phyloP scores from a whole-genome alignment of 495 filamentous ascomycete genomes.

The Aspergillus avenaceus region DNA sequence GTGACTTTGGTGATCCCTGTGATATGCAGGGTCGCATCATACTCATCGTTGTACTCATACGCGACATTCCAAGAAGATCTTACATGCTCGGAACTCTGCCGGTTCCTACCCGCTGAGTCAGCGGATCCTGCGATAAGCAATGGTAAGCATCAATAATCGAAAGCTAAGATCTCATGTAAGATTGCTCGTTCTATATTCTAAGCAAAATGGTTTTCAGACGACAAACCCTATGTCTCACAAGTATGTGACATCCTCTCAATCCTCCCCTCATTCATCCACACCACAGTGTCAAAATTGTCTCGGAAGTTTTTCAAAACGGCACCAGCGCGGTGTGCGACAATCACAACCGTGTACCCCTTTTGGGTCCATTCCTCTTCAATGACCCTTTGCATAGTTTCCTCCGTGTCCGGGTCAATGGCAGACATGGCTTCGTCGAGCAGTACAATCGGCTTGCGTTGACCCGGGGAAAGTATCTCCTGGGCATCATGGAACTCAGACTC shows the following conservation, averaged over 20 bases:
- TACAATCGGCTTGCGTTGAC: background rate
- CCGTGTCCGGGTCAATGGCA: background rate
- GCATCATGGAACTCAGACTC: background rate
- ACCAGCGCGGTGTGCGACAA: background rate
- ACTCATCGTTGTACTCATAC: background rate
- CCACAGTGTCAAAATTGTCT: background rate
- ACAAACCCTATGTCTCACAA: background rate
- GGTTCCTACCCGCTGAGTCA: background rate
- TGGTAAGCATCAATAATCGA: too few relatives aligned
- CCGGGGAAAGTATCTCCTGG: background rate
- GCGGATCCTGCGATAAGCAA: too few relatives aligned
- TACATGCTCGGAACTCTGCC: background rate
- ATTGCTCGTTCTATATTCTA: too few relatives aligned
- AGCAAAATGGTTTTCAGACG: too few relatives aligned
- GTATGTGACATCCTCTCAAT: background rate
- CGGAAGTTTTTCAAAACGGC: background rate
- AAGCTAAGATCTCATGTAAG: too few relatives aligned
- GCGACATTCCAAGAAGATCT: background rate
- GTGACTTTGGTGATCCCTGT: background rate
- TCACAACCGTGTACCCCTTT: background rate
- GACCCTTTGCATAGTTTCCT: background rate
- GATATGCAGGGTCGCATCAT: too few relatives aligned
- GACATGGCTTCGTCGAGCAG: background rate
- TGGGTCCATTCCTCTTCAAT: background rate
- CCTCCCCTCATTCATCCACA: conserved; percentile 1